Percentiles rank a stretch among this genome's conserved stretches.
These are phyloP conservation scores for Fraxinus baroniana DNA, from an alignment of 305 asterid genomes.

Conservation along the genomic window DNA sequence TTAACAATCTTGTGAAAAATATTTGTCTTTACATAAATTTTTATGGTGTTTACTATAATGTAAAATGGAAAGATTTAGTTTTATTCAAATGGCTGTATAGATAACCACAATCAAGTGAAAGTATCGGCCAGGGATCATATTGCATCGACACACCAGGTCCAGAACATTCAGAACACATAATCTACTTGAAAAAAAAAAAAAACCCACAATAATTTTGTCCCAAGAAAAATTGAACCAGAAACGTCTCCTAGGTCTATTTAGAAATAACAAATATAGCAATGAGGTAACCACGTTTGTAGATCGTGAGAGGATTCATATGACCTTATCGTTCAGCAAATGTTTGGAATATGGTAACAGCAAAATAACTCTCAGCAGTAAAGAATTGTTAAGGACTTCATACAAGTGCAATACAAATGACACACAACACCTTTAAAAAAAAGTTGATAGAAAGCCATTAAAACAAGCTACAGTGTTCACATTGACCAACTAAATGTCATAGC, in stretches of 20 bases:
- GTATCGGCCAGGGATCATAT: background rate
- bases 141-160: background rate
- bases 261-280: background rate
- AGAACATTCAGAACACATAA: background rate
- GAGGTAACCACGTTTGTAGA: background rate
- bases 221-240: background rate
- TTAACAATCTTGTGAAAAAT: background rate
- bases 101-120: background rate
- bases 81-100: background rate
- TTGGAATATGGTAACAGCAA: background rate
- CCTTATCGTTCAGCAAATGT: background rate
- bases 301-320: background rate
- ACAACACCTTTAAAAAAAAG: background rate
- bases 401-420: background rate
- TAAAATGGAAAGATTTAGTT: background rate
- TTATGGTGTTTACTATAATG: background rate
- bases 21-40: background rate
- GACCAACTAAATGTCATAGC: background rate
- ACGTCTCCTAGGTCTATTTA: background rate
- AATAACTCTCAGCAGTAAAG: slow-evolving; percentile 5
- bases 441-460: background rate
- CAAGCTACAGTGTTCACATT: slow-evolving; percentile 1
- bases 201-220: background rate
- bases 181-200: background rate
- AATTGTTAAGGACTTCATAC: background rate